Base-by-base conservation (phyloP, 179 eudicot species). In the Beta lomatogona region DNA sequence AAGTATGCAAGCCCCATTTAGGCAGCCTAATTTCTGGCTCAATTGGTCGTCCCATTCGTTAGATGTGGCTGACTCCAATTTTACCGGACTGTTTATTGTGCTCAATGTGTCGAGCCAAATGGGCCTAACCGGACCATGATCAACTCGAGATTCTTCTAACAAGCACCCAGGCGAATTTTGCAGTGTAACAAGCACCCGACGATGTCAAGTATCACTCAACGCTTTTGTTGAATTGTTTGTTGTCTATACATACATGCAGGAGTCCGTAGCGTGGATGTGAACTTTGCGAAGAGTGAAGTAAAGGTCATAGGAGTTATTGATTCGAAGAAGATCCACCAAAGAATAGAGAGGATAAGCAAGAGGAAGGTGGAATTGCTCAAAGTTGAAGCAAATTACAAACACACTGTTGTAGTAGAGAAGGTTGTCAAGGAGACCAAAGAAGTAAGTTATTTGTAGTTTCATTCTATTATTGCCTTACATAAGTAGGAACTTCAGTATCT, bases 301-400 rank as follows among this genome's bases (percentile, higher is more conserved):
- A 90, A 85, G 75, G 92, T 94, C 64, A 82, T 89, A 52, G 98
- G 98, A n/a, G 80, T 77, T 31, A 80, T 94, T 69, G 97, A 91
- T 73, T 87, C 91, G 61, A 94, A 94, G 89, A 90, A 90, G 77
- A 89, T 94, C 45, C 95, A 89, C 25, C 82, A 85, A 81, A 85
- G 81, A 72, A 82, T 94, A 70, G 90, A 86, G 83, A 89, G 83
- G 80, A 73, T 91, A 88, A 91, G 91, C 84, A 91, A 85, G 87
- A 90, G 82, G 83, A 91, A 90, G 68, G 98, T 92, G 2, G 93
- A 94, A 75, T 78, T 88, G 21, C 7, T 92, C 52, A 86, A 91
- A 73, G 85, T 83, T 12, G 89, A 91, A 53, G 81, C 88, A 16
- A 86, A 92, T 70, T 82, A 80, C 82, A 86, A 88, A 80, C 88